phyloP scores from a whole-genome alignment of 495 filamentous ascomycete species.

The Neurospora sp. region DNA sequence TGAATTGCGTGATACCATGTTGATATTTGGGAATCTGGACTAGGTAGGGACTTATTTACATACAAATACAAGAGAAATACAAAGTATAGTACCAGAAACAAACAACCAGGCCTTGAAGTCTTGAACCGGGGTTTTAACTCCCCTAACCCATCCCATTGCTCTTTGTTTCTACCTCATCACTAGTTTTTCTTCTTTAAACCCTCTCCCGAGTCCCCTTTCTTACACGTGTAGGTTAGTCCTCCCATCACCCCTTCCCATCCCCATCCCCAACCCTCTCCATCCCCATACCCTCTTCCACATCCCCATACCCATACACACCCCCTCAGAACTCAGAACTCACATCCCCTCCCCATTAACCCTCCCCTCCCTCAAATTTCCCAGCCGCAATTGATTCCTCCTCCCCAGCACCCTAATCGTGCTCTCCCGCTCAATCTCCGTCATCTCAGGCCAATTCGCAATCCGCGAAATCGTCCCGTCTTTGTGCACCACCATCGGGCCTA shows the following conservation, averaged over 20 bases:
- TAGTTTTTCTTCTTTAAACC: neutral
- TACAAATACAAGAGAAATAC: neutral
- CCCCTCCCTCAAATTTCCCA: constrained; percentile 42
- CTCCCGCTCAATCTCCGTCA: constrained; percentile 51
- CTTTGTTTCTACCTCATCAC: neutral
- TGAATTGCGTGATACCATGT: neutral
- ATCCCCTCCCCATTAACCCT: constrained; percentile 9
- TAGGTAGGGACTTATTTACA: too few species aligned
- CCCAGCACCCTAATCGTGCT: constrained; percentile 53
- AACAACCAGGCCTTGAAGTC: neutral
- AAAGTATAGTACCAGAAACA: neutral
- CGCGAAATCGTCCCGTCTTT: constrained; percentile 53
- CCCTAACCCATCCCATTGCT: neutral
- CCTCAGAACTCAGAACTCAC: neutral
- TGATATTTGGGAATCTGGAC: neutral
- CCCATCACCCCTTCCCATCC: too few species aligned
- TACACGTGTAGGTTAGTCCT: too few species aligned
- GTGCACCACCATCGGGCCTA: constrained; percentile 62
- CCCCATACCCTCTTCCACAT: too few species aligned
- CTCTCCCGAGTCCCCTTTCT: neutral
- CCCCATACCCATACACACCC: too few species aligned
- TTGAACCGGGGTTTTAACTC: neutral
- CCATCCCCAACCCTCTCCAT: too few species aligned
- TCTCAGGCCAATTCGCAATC: constrained; percentile 57
- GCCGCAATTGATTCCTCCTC: constrained; percentile 51